Percentiles rank a stretch among this genome's conserved stretches.
phyloP scores from a whole-genome alignment of 164 flowering plant species.

The Vitis labrusca region DNA sequence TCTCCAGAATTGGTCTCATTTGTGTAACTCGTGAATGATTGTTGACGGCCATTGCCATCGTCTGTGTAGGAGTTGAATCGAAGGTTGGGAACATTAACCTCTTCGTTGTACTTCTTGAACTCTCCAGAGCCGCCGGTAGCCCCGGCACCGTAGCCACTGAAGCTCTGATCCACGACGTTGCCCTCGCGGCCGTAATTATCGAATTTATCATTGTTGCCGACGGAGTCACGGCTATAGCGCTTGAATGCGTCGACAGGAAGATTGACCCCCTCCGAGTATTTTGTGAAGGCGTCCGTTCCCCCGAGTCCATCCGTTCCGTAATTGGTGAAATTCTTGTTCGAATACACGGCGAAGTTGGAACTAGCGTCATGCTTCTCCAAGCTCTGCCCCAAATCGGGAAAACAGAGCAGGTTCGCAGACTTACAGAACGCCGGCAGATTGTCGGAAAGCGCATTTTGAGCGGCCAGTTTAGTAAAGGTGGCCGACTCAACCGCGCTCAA shows the following conservation, averaged over 20 bases:
- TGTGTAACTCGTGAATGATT: conserved; percentile 25
- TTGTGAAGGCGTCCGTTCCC: conserved; percentile 32
- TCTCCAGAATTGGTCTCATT: conserved; percentile 25
- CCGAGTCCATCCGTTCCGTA: conserved; percentile 40
- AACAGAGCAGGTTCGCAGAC: conserved; percentile 73
- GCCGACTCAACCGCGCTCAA: conserved; percentile 53
- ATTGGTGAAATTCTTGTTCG: conserved; percentile 67
- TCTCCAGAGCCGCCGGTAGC: conserved; percentile 48
- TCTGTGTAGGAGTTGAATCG: conserved; percentile 39
- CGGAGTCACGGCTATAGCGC: conserved; percentile 37
- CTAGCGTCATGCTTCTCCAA: conserved; percentile 46
- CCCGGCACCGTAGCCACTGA: conserved; percentile 34
- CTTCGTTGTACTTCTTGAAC: conserved; percentile 37
- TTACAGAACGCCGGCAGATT: conserved; percentile 64
- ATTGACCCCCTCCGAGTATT: conserved; percentile 32
- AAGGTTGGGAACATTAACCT: conserved; percentile 43
- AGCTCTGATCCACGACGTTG: conserved; percentile 45
- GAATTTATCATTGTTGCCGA: conserved; percentile 31
- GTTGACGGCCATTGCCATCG: conserved; percentile 18
- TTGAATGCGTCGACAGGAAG: conserved; percentile 36
- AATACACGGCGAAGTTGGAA: conserved; percentile 42
- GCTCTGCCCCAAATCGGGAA: conserved; percentile 53
- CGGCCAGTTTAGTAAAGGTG: conserved; percentile 53
- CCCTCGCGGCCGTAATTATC: conserved; percentile 21
- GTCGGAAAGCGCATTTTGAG: conserved; percentile 42